phyloP scores from a whole-genome alignment of 2,329 filamentous ascomycete genomes.

The Colletotrichum destructivum region DNA sequence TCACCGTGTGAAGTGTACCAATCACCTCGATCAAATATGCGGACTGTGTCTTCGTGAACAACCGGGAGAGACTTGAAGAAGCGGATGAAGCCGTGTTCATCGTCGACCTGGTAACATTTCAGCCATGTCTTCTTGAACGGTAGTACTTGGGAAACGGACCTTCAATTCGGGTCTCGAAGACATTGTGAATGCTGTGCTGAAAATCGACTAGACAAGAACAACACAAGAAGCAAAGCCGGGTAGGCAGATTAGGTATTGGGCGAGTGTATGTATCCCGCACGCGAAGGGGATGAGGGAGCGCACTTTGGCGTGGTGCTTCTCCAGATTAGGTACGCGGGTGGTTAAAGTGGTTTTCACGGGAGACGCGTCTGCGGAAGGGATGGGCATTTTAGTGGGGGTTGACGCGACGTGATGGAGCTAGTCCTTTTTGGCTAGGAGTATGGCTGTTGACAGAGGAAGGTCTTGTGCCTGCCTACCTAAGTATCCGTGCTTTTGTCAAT shows the following conservation, averaged over 20 bases:
- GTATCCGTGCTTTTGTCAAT: not conserved
- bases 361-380: constrained; percentile 30
- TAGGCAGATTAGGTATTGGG: not conserved
- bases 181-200: constrained; percentile 63
- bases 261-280: constrained; percentile 14
- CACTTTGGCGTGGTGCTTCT: constrained; percentile 14
- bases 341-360: constrained; percentile 34
- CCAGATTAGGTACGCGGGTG: not conserved
- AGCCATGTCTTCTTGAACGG: not conserved
- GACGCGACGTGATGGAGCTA: constrained; percentile 43
- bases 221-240: constrained; percentile 12
- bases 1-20: constrained; percentile 96
- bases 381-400: constrained; percentile 18
- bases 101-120: constrained; percentile 78
- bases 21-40: constrained; percentile 94
- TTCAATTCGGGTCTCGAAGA: constrained; percentile 81
- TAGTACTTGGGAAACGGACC: constrained; percentile 57
- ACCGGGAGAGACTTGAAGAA: constrained; percentile 90
- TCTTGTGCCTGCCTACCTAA: not conserved
- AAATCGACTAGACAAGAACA: not conserved
- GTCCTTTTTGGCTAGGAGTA: not conserved
- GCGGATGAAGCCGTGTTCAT: constrained; percentile 96
- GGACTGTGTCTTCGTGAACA: constrained; percentile 81
- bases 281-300: not conserved
- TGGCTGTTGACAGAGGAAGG: not conserved